Base-by-base conservation (phyloP, 164 flowering plant genomes). In the Malania oleifera region DNA sequence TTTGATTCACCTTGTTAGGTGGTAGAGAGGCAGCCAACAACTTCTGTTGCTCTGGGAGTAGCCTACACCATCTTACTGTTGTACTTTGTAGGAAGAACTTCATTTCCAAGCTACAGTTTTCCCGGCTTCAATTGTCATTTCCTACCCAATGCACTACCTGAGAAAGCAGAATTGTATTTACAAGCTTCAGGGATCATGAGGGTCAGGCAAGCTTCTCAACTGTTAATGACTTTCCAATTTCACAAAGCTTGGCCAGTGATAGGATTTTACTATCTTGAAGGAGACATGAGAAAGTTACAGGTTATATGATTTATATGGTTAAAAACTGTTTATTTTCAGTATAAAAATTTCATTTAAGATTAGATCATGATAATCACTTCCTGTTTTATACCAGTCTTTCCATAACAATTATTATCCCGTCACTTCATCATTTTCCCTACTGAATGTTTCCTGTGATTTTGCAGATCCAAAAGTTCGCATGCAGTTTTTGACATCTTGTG, bases 111-210 rank as follows among this genome's bases (percentile, higher is more conserved):
- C 73, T 82, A 62, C 70, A 77, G 56, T 74, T 82, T 65, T 64
- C 79, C 22, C 78, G 87, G 84, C 87, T 84, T 45, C 82, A 78
- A 68, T 71, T 80, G 52, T 70, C 84, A 49, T 54, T 41, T 39
- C 15, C 40, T 40, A 48, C 45, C 1, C 59, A 67, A 17, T 73
- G 68, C 19, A 65, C 78, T 54, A 17, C 55, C 12, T 53, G 76
- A 34, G 80, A 76, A 23, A 73, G 76, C 63, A 75, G 77, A 53
- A 78, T 57, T 26, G 59, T 78, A 37, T 64, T 79, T 68, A 76
- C 73, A 19, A 69, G 73, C 66, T 79, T 57, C 61, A 73, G 55
- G 54, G 78, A 79, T 58, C 27, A 51, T 47, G 40, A 6, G 29
- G 69, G 61, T 45, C 71, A 79, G 80, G 82, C 61, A 67, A 64